Base-by-base conservation (phyloP, 2,329 filamentous ascomycete genomes). In the Domatiomyces catenatus region DNA sequence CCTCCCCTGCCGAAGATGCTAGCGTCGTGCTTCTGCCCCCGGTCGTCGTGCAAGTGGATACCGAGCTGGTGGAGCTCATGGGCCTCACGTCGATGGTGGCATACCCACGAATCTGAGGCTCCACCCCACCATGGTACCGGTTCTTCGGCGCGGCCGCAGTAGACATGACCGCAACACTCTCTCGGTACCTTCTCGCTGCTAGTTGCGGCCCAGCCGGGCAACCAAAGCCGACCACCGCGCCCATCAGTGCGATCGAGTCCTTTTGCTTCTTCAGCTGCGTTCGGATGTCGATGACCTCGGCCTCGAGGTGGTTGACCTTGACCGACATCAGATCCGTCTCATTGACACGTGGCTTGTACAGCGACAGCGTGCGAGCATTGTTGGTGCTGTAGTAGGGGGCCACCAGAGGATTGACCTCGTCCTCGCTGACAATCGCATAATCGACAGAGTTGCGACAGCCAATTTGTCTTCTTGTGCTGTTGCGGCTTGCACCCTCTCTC, bases 61-160 rank as follows among this genome's bases (percentile, higher is more conserved):
- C 49, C 17, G 24, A 36, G 42, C 49, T 49, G 4, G 44, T 50
- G 20, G 49, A 18, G 28, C 53, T 54, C 22, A 48, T 47, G 1
- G 46, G 18, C 18, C 53, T 46, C 32, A 39, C 15, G 5, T 39
- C 32, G 15, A 15, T 39, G 32, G 32, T 39, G 32, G 32, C 32
- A 12, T 39, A 39, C 10, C 32, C 8, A 39, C 15, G 32, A 5
- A 39, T 39, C 10, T 39, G 4, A 39, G 7, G 7, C 10, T 39
- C 32, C 3, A 39, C 22, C 22, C 22, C 32, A 39, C 15, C 32
- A 39, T 39, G 32, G 32, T 39, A 39, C 10, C 32, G 10, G 10
- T 39, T 39, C 12, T 39, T 39, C 4, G 12, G 10, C 15, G 32
- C 32, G 10, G 12, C 32, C 10, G 32, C 15, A 39, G 32, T 15